Base-by-base conservation (phyloP, 805 yeast species). In the Candida verbasci region DNA sequence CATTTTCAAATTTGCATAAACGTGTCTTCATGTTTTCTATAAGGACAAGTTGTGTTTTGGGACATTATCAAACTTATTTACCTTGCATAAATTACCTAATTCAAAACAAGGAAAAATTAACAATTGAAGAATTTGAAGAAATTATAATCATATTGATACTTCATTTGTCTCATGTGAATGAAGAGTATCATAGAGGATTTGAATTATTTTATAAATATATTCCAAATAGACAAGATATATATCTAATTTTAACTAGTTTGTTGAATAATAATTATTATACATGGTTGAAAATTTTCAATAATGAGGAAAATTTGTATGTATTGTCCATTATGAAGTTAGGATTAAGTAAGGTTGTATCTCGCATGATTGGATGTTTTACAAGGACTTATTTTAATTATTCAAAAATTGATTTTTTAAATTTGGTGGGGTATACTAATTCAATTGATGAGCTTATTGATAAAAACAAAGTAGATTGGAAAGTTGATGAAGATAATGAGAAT, bases 21-120 rank as follows among this genome's bases (percentile, higher is more conserved):
- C 51, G 55, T n/a, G 80, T 79, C 16, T 72, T 65, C 39, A 42
- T 77, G 20, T 65, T 62, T 24, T 74, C 82, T 0, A 62, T 71
- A 7, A 48, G 76, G 23, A 59, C 72, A 16, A 56, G 77, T 1
- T 61, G 74, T 0, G 54, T 62, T 3, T 47, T 63, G 4, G 76
- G 76, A 7, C 73, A 74, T 40, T 68, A 70, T 46, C 74, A 75
- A 41, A 65, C 82, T 1, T 78, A 75, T 45, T 39, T 76, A 3
- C 82, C 85, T 2, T 59, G 76, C 18, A 63, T 76, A n/a, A 50
- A 53, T 26, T 68, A 66, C 40, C 45, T 78, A 17, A 49, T 76
- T 17, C 52, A 51, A 7, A 46, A 38, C 14, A 21, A 37, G 2
- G n/a, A 9, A 9, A 1, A 25, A 24, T 9, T 31, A 12, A 12